Conservation (phyloP, 2,329 filamentous ascomycete species). For the Aquanectria penicillioides region DNA sequence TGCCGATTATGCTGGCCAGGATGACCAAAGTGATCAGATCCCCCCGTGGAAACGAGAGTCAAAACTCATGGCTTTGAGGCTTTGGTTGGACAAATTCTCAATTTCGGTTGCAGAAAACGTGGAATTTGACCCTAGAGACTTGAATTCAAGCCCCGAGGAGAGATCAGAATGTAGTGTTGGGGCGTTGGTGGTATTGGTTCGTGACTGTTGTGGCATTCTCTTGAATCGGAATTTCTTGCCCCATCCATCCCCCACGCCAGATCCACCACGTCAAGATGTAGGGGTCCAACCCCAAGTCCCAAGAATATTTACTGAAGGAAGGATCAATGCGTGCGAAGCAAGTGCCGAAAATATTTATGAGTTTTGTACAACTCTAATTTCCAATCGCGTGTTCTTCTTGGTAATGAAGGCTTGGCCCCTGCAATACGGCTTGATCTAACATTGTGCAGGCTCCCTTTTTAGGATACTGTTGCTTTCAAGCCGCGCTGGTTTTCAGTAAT, state of each 20-base stretch:
- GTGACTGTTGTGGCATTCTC: conserved; percentile 1
- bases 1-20: neutral
- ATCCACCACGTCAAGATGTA: neutral
- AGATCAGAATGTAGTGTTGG: neutral
- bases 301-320: neutral
- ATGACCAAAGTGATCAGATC: neutral
- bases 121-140: neutral
- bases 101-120: neutral
- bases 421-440: neutral
- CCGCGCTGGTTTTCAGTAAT: neutral
- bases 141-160: neutral
- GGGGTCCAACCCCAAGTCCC: neutral
- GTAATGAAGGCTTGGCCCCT: neutral
- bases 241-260: neutral
- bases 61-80: neutral
- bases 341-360: conserved; percentile 5
- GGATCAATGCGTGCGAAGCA: neutral
- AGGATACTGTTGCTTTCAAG: conserved; percentile 1
- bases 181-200: neutral
- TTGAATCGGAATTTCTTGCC: neutral
- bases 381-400: neutral
- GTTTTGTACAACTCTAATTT: neutral
- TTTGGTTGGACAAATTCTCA: neutral
- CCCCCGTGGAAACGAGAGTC: neutral
- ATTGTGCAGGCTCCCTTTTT: neutral